These are phyloP conservation scores for Auriscalpium vulgare DNA, from an alignment of 768 basidiomycete genomes.

Conservation along the genomic window DNA sequence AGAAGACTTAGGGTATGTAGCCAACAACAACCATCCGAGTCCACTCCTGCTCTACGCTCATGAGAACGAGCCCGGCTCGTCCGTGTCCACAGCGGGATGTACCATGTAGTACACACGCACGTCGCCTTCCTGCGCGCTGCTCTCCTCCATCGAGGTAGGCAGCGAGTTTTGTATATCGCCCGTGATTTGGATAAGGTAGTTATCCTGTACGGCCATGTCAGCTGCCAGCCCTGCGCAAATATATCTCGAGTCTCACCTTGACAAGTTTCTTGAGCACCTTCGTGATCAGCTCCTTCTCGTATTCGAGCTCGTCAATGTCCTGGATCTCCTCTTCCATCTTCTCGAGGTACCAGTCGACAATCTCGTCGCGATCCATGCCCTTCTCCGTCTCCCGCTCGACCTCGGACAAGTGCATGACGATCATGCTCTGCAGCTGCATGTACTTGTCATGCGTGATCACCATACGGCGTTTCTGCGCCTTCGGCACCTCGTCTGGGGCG, in stretches of 20 bases:
- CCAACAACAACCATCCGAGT: neutral
- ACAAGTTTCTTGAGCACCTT: slow-evolving; percentile 88
- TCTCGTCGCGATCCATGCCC: slow-evolving; percentile 82
- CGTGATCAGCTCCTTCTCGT: slow-evolving; percentile 81
- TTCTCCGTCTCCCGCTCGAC: slow-evolving; percentile 66
- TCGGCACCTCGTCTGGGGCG: slow-evolving; percentile 16
- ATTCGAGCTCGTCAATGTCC: slow-evolving; percentile 81
- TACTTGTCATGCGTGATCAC: slow-evolving; percentile 96
- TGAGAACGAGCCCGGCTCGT: slow-evolving; percentile 20
- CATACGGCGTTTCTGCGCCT: slow-evolving; percentile 60
- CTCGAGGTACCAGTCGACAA: slow-evolving; percentile 97
- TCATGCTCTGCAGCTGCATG: slow-evolving; percentile 79
- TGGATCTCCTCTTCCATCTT: slow-evolving; percentile 75
- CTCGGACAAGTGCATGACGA: slow-evolving; percentile 74
- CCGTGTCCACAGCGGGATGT: slow-evolving; percentile 79
- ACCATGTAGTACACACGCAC: slow-evolving; percentile 83
- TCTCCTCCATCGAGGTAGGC: slow-evolving; percentile 52
- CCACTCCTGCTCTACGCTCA: neutral
- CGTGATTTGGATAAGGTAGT: slow-evolving; percentile 73
- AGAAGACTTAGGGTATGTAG: neutral
- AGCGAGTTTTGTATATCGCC: slow-evolving; percentile 81
- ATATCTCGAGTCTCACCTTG: slow-evolving; percentile 49
- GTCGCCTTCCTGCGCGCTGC: slow-evolving; percentile 47
- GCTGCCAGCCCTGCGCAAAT: neutral
- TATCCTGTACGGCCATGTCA: slow-evolving; percentile 46